Evolutionary conservation across 768 basidiomycete species (phyloP), one percentile per base, ranked within the genome.

Genomic region (Macrolepiota albuminosa): DNA sequence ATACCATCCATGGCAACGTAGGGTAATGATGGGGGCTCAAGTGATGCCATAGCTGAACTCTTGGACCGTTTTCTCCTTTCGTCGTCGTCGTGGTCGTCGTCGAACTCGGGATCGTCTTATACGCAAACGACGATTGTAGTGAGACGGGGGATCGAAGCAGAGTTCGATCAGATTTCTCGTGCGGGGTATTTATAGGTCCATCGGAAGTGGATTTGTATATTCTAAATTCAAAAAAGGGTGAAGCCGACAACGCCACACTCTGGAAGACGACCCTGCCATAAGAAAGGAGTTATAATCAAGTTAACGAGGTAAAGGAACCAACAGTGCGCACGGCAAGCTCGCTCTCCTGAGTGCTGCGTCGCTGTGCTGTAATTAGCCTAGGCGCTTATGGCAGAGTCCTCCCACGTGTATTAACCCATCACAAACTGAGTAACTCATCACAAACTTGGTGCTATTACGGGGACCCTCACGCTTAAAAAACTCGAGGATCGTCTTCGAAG

Each of bases 171-270:
- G 56, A 56, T 56, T 58, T 55, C 54, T 57, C 53, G 34, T 39
- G 18, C n/a, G 48, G 39, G 8, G 62, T 64, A 64, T 64, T 64
- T 64, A 64, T 64, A 64, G 54, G 36, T 61, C 43, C 55, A 48
- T 58, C 57, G 60, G 60, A 61, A 46, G 60, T 61, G 54, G 57
- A 48, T 56, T 48, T 46, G 29, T 29, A 61, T 58, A 57, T 49
- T 49, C 34, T 14, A 60, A 61, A 56, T 64, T 36, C 16, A 36
- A 52, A 46, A 50, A 24, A 54, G 37, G 47, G 57, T 36, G 5
- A 50, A 56, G 14, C 54, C 37, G 34, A 21, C 57, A 56, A 64
- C 57, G 60, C 63, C 63, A 58, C 60, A 54, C 47, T 29, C 49
- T 36, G 31, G 42, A 45, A 56, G 48, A 46, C 24, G 39, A 5